Percentiles rank a stretch among this genome's conserved stretches.
Conservation (phyloP, 2,329 filamentous ascomycete genomes). For the Neocucurbitaria cava region DNA sequence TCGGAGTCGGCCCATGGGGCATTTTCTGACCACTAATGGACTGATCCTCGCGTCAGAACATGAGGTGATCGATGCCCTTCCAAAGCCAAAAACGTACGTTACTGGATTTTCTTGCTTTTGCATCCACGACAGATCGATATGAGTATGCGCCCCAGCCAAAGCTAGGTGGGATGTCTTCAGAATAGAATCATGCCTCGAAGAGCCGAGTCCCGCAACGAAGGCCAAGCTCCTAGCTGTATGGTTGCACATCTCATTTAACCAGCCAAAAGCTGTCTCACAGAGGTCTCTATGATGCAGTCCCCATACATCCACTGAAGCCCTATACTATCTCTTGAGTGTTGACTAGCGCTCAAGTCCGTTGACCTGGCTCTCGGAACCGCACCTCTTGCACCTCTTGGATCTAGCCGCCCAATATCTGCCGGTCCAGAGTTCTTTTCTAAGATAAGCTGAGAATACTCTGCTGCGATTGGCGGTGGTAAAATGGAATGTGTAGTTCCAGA, state of each 20-base stretch:
- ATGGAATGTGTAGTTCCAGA: conserved; percentile 9
- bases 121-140: conserved; percentile 2
- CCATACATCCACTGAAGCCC: conserved; percentile 3
- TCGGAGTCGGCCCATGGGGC: conserved; percentile 1
- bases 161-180: conserved; percentile 10
- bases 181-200: conserved; percentile 1
- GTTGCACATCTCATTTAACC: conserved; percentile 12
- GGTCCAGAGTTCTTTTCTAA: conserved; percentile 17
- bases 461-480: conserved; percentile 14
- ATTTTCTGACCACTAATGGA: conserved; percentile 5
- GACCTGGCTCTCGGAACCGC: conserved; percentile 23
- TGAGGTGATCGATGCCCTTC: conserved; percentile 11
- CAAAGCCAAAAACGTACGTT: neutral
- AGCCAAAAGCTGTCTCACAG: conserved; percentile 1
- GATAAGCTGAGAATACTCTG: conserved; percentile 9
- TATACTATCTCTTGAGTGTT: conserved; percentile 3
- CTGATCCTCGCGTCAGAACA: conserved; percentile 14
- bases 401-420: conserved; percentile 10
- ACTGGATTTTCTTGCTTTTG: conserved; percentile 1
- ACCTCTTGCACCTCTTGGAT: conserved; percentile 2
- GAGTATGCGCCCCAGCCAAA: conserved; percentile 5
- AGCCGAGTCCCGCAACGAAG: conserved; percentile 8
- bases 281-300: conserved; percentile 8
- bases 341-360: conserved; percentile 33
- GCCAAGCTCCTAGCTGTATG: conserved; percentile 8